phyloP scores from a whole-genome alignment of 176 grass and related monocot genomes.

The Triticum timopheevii region DNA sequence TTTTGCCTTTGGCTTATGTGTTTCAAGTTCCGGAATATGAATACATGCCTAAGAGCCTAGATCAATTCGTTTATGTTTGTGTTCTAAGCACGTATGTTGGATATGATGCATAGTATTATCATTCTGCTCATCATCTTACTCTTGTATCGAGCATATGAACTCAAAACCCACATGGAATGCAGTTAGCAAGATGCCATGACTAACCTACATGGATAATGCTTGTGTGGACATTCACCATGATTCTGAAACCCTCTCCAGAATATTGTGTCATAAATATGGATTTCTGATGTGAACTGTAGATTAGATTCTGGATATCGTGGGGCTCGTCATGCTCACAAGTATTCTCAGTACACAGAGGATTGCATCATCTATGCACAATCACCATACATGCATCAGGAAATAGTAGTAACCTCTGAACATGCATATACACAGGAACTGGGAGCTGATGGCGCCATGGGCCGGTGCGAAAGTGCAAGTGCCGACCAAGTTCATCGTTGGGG shows the following conservation, averaged over 20 bases:
- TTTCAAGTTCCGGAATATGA: background rate
- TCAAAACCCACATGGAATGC: background rate
- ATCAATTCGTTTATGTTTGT: background rate
- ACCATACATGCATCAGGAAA: background rate
- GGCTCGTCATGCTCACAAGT: background rate
- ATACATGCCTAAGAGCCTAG: background rate
- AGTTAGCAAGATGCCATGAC: background rate
- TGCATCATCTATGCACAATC: background rate
- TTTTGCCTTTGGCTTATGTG: background rate
- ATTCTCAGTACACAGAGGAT: background rate
- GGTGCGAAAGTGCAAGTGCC: constrained; percentile 52
- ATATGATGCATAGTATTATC: background rate
- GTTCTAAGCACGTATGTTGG: background rate
- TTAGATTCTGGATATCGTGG: background rate
- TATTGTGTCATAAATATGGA: background rate
- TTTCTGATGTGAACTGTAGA: background rate
- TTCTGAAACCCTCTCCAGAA: background rate
- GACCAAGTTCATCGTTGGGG: constrained; percentile 64
- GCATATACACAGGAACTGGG: constrained; percentile 50
- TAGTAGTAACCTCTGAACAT: background rate
- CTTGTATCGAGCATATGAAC: background rate
- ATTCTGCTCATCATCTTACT: background rate
- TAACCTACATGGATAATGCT: no score
- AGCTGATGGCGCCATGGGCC: constrained; percentile 66
- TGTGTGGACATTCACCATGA: background rate